phyloP scores from a whole-genome alignment of 352 stramenopile species.

The Halophytophthora batemanensis region DNA sequence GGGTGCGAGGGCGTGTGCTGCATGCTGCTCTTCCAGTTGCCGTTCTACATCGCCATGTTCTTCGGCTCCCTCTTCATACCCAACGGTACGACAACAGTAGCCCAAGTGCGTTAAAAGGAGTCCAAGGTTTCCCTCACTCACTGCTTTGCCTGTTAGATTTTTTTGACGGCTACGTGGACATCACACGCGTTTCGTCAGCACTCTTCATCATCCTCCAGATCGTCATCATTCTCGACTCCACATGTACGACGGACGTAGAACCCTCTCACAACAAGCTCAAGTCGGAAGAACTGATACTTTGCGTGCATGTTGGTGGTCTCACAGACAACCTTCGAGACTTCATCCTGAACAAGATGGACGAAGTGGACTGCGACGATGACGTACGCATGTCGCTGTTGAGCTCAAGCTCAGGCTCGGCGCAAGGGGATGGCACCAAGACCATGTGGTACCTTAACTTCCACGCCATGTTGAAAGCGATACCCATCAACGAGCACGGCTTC shows the following conservation, averaged over 20 bases:
- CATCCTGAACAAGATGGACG: constrained; percentile 66
- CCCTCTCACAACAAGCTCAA: neutral
- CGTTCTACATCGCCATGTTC: constrained; percentile 50
- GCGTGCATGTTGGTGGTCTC: neutral
- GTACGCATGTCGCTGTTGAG: constrained; percentile 45
- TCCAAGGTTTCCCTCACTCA: neutral
- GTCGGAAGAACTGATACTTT: neutral
- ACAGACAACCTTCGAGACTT: constrained; percentile 67
- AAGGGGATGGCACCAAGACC: constrained; percentile 19
- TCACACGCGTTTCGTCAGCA: constrained; percentile 56
- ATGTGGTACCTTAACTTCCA: constrained; percentile 18
- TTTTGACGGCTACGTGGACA: constrained; percentile 60
- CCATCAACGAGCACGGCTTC: no score
- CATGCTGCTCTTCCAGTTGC: constrained; percentile 59
- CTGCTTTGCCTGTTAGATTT: constrained; percentile 37
- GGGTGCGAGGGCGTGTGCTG: constrained; percentile 65
- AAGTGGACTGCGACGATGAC: constrained; percentile 52
- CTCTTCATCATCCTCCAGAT: constrained; percentile 78
- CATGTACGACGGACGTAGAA: constrained; percentile 34
- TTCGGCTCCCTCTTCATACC: constrained; percentile 63
- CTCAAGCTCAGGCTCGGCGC: constrained; percentile 21
- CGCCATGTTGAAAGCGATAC: constrained; percentile 14
- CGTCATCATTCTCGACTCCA: constrained; percentile 77
- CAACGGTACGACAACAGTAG: constrained; percentile 30
- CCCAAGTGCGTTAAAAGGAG: neutral